Evolutionary conservation across 2,329 filamentous ascomycete species (phyloP).

Genomic region (Fusarium xylarioides): DNA sequence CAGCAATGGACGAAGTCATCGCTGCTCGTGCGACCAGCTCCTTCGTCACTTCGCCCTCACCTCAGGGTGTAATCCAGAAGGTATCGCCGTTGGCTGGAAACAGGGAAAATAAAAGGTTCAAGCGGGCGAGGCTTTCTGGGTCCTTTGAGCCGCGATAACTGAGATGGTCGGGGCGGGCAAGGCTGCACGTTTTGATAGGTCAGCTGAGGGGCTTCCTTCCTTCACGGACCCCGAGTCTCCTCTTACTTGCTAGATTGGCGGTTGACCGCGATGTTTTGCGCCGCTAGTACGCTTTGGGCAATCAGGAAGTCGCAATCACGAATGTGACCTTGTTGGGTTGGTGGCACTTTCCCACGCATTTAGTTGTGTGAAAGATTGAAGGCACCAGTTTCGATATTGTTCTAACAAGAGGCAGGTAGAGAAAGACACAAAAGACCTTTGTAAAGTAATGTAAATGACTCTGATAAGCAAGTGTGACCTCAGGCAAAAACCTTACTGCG

Average conservation of each 20-base stretch:
- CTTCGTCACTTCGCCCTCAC: slow-evolving; percentile 56
- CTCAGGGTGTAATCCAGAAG: slow-evolving; percentile 22
- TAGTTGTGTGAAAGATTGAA: not conserved
- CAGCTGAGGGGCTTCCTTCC: slow-evolving; percentile 20
- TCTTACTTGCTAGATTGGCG: slow-evolving; percentile 29
- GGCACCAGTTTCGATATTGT: not conserved
- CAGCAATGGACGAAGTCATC: slow-evolving; percentile 68
- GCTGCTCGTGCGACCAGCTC: slow-evolving; percentile 64
- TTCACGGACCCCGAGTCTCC: slow-evolving; percentile 30
- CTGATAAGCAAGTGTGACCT: not conserved
- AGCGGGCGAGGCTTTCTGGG: slow-evolving; percentile 43
- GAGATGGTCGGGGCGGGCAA: slow-evolving; percentile 37
- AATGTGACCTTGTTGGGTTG: slow-evolving; percentile 6
- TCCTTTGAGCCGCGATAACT: slow-evolving; percentile 44
- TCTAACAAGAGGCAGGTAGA: not conserved
- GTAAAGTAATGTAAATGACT: not conserved
- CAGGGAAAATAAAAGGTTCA: slow-evolving; percentile 42
- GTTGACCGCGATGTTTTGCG: slow-evolving; percentile 24
- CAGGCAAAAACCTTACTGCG: not conserved
- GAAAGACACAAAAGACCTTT: not conserved
- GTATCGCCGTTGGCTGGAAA: slow-evolving; percentile 32
- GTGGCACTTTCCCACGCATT: not conserved
- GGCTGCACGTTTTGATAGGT: slow-evolving; percentile 39
- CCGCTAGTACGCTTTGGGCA: slow-evolving; percentile 27
- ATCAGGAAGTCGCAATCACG: slow-evolving; percentile 14